These are phyloP conservation scores for Potentilla sterilis DNA, from an alignment of 306 rosid species.

Conservation along the genomic window DNA sequence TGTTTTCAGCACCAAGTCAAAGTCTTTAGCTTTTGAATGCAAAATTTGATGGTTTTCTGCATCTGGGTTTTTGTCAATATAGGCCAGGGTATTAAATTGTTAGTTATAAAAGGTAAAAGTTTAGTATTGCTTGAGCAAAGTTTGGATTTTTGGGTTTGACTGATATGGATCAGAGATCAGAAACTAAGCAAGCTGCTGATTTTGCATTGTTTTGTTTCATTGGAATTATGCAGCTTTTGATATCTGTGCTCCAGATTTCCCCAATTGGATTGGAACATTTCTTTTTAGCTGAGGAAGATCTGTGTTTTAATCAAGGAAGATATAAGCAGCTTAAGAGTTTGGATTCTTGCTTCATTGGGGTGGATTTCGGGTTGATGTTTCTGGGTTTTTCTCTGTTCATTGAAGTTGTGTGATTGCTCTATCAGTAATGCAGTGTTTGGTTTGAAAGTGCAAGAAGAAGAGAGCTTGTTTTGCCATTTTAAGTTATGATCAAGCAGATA, in stretches of 20 bases:
- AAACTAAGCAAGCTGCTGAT: slow-evolving; percentile 5
- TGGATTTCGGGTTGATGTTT: slow-evolving; percentile 32
- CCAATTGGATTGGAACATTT: slow-evolving; percentile 30
- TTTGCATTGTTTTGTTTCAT: slow-evolving; percentile 32
- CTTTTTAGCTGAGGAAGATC: slow-evolving; percentile 23
- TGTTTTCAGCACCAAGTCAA: slow-evolving; percentile 48
- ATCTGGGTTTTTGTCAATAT: slow-evolving; percentile 31
- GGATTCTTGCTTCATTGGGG: slow-evolving; percentile 26
- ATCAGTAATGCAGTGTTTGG: slow-evolving; percentile 35
- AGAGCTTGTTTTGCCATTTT: slow-evolving; percentile 31
- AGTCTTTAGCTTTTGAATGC: slow-evolving; percentile 30
- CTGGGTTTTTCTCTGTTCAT: slow-evolving; percentile 20
- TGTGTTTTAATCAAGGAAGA: slow-evolving; percentile 27
- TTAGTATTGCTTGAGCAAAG: slow-evolving; percentile 10
- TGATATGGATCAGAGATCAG: slow-evolving; percentile 12
- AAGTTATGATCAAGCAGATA: slow-evolving; percentile 90
- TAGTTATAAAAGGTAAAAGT: slow-evolving; percentile 12
- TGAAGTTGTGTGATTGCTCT: slow-evolving; percentile 17
- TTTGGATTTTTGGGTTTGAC: background rate
- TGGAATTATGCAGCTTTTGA: slow-evolving; percentile 34
- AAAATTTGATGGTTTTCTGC: slow-evolving; percentile 21
- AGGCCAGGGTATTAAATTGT: background rate
- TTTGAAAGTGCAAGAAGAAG: slow-evolving; percentile 35
- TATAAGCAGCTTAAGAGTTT: slow-evolving; percentile 25
- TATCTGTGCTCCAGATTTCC: slow-evolving; percentile 29